These are phyloP conservation scores for Neurospora cerealis DNA, from an alignment of 495 filamentous ascomycete species.

Conservation along the genomic window DNA sequence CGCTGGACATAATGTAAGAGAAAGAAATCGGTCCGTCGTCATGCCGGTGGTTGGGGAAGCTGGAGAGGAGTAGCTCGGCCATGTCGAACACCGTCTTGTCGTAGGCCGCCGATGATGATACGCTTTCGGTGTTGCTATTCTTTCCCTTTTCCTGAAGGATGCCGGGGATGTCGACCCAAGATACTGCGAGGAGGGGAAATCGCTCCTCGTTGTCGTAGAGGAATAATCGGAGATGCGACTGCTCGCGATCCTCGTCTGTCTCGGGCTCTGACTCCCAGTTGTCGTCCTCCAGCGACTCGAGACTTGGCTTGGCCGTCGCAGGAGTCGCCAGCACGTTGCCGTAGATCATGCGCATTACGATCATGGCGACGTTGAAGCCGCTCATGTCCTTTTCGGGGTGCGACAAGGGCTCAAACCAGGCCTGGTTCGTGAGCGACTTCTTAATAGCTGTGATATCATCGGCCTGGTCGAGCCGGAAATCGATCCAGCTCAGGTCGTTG, in stretches of 20 bases:
- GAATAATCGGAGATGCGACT: not conserved
- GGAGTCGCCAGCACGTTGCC: not conserved
- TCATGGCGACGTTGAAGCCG: not conserved
- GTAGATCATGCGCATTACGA: not conserved
- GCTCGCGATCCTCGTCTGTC: not conserved
- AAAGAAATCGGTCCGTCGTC: not conserved
- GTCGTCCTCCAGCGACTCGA: not conserved
- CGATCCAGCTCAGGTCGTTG: not conserved
- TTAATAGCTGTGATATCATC: not conserved
- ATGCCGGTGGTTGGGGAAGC: not conserved
- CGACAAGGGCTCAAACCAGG: not conserved
- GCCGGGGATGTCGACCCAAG: not conserved
- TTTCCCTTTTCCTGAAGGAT: not conserved
- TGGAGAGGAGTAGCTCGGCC: not conserved
- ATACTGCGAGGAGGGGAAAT: not conserved
- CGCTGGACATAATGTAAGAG: not conserved
- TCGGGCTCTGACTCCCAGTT: not conserved
- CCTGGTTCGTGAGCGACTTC: not conserved
- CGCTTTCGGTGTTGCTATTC: not conserved
- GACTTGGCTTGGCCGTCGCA: not conserved
- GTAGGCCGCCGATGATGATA: not conserved
- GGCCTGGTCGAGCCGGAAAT: not conserved
- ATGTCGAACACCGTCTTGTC: not conserved
- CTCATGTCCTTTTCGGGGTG: not conserved
- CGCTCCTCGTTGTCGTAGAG: not conserved